A percentile compares a stretch with the other conserved stretches of the same genome.
phyloP scores from a whole-genome alignment of 345 rosid genomes.

The Eucalyptus curtisii region DNA sequence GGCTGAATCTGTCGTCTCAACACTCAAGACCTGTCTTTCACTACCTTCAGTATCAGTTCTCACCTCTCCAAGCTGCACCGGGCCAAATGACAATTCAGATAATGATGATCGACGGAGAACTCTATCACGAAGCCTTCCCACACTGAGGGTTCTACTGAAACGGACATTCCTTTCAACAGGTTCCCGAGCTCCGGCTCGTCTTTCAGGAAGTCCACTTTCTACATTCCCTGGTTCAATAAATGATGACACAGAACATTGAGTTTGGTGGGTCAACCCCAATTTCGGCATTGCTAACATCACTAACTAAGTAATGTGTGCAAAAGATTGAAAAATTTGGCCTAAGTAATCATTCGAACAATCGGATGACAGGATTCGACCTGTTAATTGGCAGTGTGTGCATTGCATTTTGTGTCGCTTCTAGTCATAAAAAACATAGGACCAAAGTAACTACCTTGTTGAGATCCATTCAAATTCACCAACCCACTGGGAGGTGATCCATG shows the following conservation, averaged over 20 bases:
- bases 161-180: constrained; percentile 73
- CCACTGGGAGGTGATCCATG: constrained; percentile 14
- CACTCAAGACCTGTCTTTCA: constrained; percentile 16
- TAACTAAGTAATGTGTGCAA: constrained; percentile 6
- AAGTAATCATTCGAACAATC: constrained; percentile 1
- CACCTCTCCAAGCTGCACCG: constrained; percentile 34
- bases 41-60: constrained; percentile 27
- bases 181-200: constrained; percentile 46
- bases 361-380: background rate
- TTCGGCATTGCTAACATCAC: constrained; percentile 13
- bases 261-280: constrained; percentile 11
- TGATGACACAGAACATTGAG: constrained; percentile 16
- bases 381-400: constrained; percentile 1
- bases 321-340: constrained; percentile 5
- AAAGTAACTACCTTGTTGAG: constrained; percentile 8
- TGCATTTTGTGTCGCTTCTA: background rate
- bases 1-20: constrained; percentile 14
- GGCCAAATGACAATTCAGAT: constrained; percentile 44
- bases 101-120: constrained; percentile 77
- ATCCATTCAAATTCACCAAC: constrained; percentile 13
- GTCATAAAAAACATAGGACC: background rate
- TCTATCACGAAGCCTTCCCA: constrained; percentile 95
- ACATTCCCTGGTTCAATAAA: constrained; percentile 24
- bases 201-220: constrained; percentile 35
- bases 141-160: constrained; percentile 90